Percentiles rank a stretch among this genome's conserved stretches.
These are phyloP conservation scores for Pluteus cervinus DNA, from an alignment of 768 basidiomycete species.

Conservation along the genomic window DNA sequence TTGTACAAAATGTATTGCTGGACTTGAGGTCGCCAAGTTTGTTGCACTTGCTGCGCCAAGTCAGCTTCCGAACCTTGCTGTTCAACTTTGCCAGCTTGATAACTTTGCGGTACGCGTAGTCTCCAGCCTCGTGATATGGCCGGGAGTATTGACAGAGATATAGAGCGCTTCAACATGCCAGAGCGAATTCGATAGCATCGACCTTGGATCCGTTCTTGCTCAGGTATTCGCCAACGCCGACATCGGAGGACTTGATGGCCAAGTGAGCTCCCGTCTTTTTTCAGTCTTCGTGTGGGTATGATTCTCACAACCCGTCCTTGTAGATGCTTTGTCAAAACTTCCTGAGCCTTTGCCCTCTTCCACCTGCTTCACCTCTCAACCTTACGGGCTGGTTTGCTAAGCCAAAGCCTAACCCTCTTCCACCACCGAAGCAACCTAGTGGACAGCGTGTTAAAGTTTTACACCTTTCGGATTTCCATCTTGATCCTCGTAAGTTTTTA, in stretches of 20 bases:
- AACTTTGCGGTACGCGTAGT: constrained; percentile 48
- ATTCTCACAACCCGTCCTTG: neutral
- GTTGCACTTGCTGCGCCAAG: constrained; percentile 58
- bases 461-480: constrained; percentile 73
- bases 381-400: constrained; percentile 68
- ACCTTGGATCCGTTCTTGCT: constrained; percentile 55
- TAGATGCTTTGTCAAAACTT: constrained; percentile 60
- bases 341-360: constrained; percentile 47
- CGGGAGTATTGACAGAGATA: too few relatives aligned
- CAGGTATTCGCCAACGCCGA: constrained; percentile 71
- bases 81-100: constrained; percentile 55
- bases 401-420: constrained; percentile 66
- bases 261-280: constrained; percentile 31
- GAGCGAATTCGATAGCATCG: constrained; percentile 41
- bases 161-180: too few relatives aligned
- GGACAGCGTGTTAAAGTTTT: constrained; percentile 66
- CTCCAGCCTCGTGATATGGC: too few relatives aligned
- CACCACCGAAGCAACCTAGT: constrained; percentile 49
- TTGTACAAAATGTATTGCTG: constrained; percentile 57
- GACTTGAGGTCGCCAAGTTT: constrained; percentile 60
- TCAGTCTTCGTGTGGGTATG: neutral
- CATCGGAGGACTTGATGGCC: constrained; percentile 67
- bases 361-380: constrained; percentile 55
- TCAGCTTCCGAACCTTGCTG: constrained; percentile 49
- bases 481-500: constrained; percentile 49